Conservation (phyloP, 2,329 filamentous ascomycete species). For the Neopestalotiopsis sp. region DNA sequence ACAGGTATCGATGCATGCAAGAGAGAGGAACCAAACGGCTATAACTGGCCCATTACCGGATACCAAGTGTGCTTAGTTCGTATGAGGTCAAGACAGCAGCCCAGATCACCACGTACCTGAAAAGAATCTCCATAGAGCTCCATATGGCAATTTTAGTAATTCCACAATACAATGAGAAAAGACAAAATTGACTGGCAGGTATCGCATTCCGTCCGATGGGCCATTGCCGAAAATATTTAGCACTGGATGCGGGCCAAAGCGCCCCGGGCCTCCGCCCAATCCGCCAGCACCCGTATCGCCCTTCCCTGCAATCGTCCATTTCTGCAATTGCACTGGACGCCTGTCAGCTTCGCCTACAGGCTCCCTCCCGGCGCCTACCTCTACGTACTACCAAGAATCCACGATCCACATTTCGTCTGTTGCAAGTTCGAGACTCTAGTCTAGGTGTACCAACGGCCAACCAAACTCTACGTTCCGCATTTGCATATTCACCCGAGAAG, state of each 20-base stretch:
- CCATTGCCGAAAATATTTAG: not conserved
- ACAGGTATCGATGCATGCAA: not conserved
- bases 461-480: not conserved
- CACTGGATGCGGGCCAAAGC: not conserved
- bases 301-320: conserved; percentile 4
- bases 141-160: not conserved
- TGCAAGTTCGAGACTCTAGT: not conserved
- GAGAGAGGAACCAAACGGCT: not conserved
- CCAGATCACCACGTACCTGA: not conserved
- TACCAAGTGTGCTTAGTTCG: not conserved
- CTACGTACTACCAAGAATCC: not conserved
- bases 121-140: not conserved
- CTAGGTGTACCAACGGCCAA: not conserved
- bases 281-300: conserved; percentile 8
- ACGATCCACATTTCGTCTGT: not conserved
- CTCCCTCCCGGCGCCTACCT: conserved; percentile 14
- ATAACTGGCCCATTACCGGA: not conserved
- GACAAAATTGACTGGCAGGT: not conserved
- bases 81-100: not conserved
- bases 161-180: not conserved
- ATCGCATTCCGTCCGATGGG: not conserved
- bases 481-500: not conserved
- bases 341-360: conserved; percentile 1
- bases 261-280: conserved; percentile 1
- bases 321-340: conserved; percentile 11